phyloP scores from a whole-genome alignment of 2,329 filamentous ascomycete species.

The Arthroderma sp. region DNA sequence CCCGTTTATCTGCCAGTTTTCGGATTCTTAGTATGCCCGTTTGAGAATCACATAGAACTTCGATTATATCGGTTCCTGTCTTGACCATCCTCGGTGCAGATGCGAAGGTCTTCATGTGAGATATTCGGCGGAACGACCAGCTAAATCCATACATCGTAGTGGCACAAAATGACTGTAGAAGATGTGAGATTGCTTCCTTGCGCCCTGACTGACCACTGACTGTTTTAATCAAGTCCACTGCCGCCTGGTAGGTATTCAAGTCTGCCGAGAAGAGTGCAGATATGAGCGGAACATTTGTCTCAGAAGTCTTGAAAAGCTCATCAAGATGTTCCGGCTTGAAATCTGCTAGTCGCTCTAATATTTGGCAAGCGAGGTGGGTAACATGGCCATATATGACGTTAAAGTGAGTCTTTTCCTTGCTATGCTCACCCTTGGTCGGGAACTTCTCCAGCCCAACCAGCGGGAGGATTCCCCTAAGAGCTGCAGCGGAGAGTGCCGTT shows the following conservation, averaged over 20 bases:
- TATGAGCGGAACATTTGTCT: constrained; percentile 61
- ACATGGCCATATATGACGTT: constrained; percentile 57
- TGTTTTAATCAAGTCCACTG: constrained; percentile 69
- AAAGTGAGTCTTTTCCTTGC: constrained; percentile 53
- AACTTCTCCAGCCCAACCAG: constrained; percentile 68
- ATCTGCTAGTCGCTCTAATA: constrained; percentile 67
- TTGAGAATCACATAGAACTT: constrained; percentile 51
- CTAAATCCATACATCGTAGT: constrained; percentile 45
- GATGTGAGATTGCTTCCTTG: constrained; percentile 46
- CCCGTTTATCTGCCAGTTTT: constrained; percentile 42
- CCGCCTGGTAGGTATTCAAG: constrained; percentile 62
- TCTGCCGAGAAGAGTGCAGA: constrained; percentile 72
- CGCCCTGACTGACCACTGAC: constrained; percentile 57
- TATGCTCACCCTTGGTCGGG: constrained; percentile 34
- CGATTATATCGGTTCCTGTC: constrained; percentile 48
- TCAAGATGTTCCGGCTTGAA: constrained; percentile 58
- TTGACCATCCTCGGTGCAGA: constrained; percentile 49
- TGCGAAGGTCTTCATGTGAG: constrained; percentile 44
- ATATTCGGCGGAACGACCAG: constrained; percentile 43
- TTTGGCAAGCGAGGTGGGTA: constrained; percentile 51
- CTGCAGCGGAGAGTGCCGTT: constrained; percentile 58
- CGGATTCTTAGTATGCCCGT: constrained; percentile 48
- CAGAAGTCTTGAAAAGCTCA: constrained; percentile 52
- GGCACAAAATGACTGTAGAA: constrained; percentile 44
- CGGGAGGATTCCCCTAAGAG: constrained; percentile 56